These are phyloP conservation scores for Physcia stellaris DNA, from an alignment of 495 filamentous ascomycete genomes.

Conservation along the genomic window DNA sequence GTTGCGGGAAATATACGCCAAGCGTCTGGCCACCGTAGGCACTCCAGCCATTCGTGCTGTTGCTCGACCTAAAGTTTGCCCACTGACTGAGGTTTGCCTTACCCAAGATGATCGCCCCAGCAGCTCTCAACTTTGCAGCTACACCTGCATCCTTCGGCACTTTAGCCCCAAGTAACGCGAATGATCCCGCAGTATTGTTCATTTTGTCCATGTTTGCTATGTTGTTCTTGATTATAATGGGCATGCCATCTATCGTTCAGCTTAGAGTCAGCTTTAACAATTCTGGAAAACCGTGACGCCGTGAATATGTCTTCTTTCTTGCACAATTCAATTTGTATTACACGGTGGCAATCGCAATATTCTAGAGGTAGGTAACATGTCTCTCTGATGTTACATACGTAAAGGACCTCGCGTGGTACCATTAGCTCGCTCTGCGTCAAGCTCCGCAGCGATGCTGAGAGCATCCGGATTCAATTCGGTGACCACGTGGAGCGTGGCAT, in stretches of 20 bases:
- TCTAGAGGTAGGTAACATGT: too few species aligned
- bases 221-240: constrained; percentile 55
- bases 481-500: constrained; percentile 34
- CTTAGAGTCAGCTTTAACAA: too few species aligned
- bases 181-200: constrained; percentile 51
- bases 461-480: constrained; percentile 47
- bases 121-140: constrained; percentile 32
- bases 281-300: too few species aligned
- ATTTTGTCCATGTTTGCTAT: constrained; percentile 51
- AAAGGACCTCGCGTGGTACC: constrained; percentile 18
- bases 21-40: constrained; percentile 37
- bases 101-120: constrained; percentile 39
- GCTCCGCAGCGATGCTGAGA: constrained; percentile 30
- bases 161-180: constrained; percentile 36
- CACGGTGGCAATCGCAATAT: too few species aligned
- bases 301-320: too few species aligned
- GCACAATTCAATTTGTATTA: too few species aligned
- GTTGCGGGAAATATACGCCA: constrained; percentile 34
- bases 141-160: constrained; percentile 32
- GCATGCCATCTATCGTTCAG: constrained; percentile 57
- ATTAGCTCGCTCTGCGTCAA: constrained; percentile 36
- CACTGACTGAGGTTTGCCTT: constrained; percentile 43
- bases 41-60: constrained; percentile 42
- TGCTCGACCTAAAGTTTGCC: constrained; percentile 34
- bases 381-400: not conserved